A percentile compares a stretch with the other conserved stretches of the same genome.
Evolutionary conservation across 768 basidiomycete species (phyloP).

Genomic region (Lentinula sp.): DNA sequence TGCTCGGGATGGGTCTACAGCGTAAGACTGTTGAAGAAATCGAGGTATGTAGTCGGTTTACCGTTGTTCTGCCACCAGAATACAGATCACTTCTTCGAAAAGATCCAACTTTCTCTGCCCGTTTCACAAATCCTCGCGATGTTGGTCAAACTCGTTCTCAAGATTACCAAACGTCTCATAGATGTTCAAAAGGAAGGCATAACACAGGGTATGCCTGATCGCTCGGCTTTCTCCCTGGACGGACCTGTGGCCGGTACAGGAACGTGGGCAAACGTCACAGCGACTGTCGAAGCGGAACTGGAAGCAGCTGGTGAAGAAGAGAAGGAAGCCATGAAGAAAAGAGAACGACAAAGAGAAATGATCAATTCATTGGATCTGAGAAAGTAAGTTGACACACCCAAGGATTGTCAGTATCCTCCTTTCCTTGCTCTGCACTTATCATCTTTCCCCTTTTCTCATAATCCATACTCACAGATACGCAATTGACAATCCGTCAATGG

Average conservation of each 20-base stretch:
- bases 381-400: constrained; percentile 40
- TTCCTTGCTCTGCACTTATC: constrained; percentile 1
- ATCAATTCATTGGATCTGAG: constrained; percentile 82
- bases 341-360: constrained; percentile 81
- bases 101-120: constrained; percentile 78
- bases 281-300: constrained; percentile 58
- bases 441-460: not conserved
- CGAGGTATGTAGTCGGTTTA: constrained; percentile 42
- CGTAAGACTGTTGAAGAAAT: constrained; percentile 85
- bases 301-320: constrained; percentile 74
- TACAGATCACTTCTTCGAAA: constrained; percentile 6
- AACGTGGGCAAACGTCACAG: constrained; percentile 39
- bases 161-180: constrained; percentile 68
- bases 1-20: constrained; percentile 86
- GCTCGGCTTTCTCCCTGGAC: constrained; percentile 13
- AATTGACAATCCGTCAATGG: constrained; percentile 61
- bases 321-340: constrained; percentile 44
- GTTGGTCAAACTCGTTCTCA: constrained; percentile 86
- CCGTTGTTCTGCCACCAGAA: not conserved
- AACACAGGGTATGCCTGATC: constrained; percentile 51
- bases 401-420: constrained; percentile 9
- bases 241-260: not conserved
- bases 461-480: constrained; percentile 48
- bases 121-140: constrained; percentile 86
- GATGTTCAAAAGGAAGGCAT: constrained; percentile 79